phyloP scores from a whole-genome alignment of 176 grass and related monocot species.

The Areca catechu region DNA sequence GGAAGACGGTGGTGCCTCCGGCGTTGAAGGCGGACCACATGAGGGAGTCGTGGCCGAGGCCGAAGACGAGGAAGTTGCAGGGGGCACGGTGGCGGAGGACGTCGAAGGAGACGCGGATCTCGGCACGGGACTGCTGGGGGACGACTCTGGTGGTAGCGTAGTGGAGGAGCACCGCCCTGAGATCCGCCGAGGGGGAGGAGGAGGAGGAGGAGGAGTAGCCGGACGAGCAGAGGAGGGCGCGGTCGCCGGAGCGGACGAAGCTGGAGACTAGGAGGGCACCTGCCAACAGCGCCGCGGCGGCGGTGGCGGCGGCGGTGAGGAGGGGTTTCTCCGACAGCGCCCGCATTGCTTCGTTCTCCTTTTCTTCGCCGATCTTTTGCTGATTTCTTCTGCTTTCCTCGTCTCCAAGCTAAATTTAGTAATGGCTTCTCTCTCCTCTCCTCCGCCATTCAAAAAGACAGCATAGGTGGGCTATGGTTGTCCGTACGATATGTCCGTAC shows the following conservation, averaged over 20 bases:
- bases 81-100: constrained; percentile 44
- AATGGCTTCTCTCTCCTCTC: too few relatives aligned
- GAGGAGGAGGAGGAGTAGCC: not conserved
- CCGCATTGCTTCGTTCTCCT: not conserved
- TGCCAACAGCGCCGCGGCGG: not conserved
- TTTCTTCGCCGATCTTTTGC: not conserved
- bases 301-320: not conserved
- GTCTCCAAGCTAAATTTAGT: too few relatives aligned
- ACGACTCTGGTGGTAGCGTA: constrained; percentile 25
- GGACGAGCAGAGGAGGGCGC: not conserved
- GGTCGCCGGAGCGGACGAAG: not conserved
- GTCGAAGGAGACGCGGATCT: constrained; percentile 37
- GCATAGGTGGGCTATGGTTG: too few relatives aligned
- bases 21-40: constrained; percentile 60
- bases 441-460: too few relatives aligned
- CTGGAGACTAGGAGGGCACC: not conserved
- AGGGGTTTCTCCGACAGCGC: not conserved
- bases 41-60: constrained; percentile 39
- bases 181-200: not conserved
- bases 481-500: too few relatives aligned
- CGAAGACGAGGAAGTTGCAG: constrained; percentile 18
- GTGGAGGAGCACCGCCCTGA: constrained; percentile 11
- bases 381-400: too few relatives aligned
- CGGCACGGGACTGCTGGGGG: constrained; percentile 41
- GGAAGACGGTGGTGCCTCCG: constrained; percentile 50